Percentiles rank a stretch among this genome's conserved stretches.
Evolutionary conservation across 2,329 filamentous ascomycete genomes (phyloP).

Genomic region (Talaromyces sp.): DNA sequence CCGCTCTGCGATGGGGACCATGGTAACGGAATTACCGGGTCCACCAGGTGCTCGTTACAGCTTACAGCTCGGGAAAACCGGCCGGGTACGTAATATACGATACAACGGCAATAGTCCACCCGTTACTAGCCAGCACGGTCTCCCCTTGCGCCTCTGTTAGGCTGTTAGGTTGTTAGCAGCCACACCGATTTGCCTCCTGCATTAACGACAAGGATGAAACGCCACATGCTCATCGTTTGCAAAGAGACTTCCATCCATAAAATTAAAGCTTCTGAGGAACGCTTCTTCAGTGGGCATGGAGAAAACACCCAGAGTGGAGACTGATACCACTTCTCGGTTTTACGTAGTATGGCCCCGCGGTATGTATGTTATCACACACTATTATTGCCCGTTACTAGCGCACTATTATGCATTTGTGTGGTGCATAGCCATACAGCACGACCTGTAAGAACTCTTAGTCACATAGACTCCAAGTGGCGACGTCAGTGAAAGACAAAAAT

Average conservation of each 20-base stretch:
- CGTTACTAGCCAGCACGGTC: no score
- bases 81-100: no score
- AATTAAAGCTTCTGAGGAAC: background rate
- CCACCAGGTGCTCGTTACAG: background rate
- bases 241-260: background rate
- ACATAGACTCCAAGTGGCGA: no score
- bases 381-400: background rate
- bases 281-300: background rate
- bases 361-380: background rate
- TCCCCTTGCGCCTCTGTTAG: no score
- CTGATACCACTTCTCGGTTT: background rate
- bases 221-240: background rate
- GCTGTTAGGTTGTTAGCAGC: background rate
- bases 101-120: no score
- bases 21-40: conserved; percentile 11
- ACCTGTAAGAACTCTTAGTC: no score
- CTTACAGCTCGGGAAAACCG: background rate
- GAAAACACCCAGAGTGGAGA: background rate
- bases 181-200: background rate
- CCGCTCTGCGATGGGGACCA: background rate
- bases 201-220: background rate
- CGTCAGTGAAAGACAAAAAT: background rate
- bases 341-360: background rate
- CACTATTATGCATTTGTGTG: no score
- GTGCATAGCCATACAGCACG: no score